Percentiles rank a stretch among this genome's conserved stretches.
Conservation (phyloP, 768 basidiomycete species). For the Mycena vitilis region DNA sequence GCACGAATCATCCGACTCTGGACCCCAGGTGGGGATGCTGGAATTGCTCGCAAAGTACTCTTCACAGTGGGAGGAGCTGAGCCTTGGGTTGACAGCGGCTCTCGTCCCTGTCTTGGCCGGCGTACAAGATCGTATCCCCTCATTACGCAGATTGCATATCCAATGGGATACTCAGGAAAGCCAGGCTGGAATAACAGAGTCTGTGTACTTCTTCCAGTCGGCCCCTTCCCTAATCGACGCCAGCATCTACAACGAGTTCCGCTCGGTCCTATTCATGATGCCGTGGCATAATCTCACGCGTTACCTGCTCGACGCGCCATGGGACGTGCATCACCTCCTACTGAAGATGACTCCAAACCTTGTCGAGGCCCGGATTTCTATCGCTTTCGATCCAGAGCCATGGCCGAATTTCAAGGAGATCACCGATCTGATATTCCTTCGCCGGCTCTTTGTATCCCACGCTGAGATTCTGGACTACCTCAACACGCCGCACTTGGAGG, state of each 20-base stretch:
- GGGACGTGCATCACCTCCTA: neutral
- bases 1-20: neutral
- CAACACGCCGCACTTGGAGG: neutral
- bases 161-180: neutral
- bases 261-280: neutral
- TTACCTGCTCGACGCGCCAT: neutral
- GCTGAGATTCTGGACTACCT: neutral
- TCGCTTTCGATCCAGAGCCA: neutral
- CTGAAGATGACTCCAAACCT: neutral
- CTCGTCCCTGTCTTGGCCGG: neutral
- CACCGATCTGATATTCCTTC: neutral
- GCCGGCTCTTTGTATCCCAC: slow-evolving; percentile 1
- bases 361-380: neutral
- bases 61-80: slow-evolving; percentile 1
- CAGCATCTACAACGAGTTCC: neutral
- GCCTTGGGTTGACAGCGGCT: neutral
- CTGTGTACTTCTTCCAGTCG: slow-evolving; percentile 6
- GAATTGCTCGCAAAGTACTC: neutral
- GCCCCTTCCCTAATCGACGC: slow-evolving; percentile 7
- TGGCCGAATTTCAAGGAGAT: neutral
- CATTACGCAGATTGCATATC: neutral
- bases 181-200: neutral
- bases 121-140: neutral
- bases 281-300: slow-evolving; percentile 1
- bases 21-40: slow-evolving; percentile 1